phyloP scores from a whole-genome alignment of 768 basidiomycete species.

The Panaeolus cyanescens region DNA sequence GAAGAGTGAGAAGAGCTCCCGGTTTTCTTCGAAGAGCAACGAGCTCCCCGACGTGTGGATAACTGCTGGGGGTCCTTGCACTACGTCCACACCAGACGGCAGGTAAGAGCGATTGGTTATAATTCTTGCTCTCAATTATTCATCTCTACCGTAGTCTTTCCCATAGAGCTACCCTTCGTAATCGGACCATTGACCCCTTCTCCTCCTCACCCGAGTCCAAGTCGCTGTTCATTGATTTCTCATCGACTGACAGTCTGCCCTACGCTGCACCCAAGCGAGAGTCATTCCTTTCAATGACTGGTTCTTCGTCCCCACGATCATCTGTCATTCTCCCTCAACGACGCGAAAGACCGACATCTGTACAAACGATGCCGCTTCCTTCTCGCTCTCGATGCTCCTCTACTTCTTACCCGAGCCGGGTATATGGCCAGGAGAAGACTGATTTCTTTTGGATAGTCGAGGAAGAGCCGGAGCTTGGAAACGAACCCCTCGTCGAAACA shows the following conservation, averaged over 20 bases:
- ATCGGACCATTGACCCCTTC: conserved; percentile 39
- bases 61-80: conserved; percentile 30
- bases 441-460: conserved; percentile 42
- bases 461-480: conserved; percentile 32
- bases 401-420: conserved; percentile 17
- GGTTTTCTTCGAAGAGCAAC: conserved; percentile 14
- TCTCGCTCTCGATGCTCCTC: conserved; percentile 25
- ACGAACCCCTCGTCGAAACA: conserved; percentile 16
- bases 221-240: conserved; percentile 45
- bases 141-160: neutral
- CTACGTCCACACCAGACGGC: conserved; percentile 23
- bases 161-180: conserved; percentile 13
- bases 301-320: conserved; percentile 30
- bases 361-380: conserved; percentile 29
- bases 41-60: conserved; percentile 33
- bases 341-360: conserved; percentile 23
- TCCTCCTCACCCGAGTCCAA: conserved; percentile 40
- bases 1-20: conserved; percentile 13
- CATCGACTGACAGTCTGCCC: conserved; percentile 26
- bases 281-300: conserved; percentile 43
- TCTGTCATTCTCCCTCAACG: conserved; percentile 20
- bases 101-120: conserved; percentile 16
- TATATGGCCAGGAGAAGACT: conserved; percentile 26
- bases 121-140: conserved; percentile 3
- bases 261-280: conserved; percentile 29